Base-by-base conservation (phyloP, 2,329 filamentous ascomycete genomes). In the Fusarium secorum region DNA sequence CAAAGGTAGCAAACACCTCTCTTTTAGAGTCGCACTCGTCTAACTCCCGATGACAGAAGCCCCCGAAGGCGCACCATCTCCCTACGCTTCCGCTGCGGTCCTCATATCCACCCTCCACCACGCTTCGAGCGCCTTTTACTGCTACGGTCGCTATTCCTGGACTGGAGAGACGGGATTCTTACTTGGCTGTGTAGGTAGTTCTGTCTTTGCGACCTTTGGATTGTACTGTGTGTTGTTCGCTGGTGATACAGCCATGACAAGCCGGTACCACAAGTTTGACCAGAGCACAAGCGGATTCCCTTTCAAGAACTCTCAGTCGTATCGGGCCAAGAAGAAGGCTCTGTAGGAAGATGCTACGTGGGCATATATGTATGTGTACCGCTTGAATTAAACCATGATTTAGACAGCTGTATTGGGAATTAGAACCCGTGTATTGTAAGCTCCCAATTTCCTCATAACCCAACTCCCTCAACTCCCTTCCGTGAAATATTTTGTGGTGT, bases 21-120 rank as follows among this genome's bases (percentile, higher is more conserved):
- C 18, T 7, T n/a, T 13, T 32, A 36, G 35, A 26, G 14, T 22
- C 26, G 30, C 24, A 33, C 36, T 18, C 42, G 17, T 38, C 15
- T 45, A 26, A 48, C 60, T 56, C 41, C 36, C 32, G 20, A 26
- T 13, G 42, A 38, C 42, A 67, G 51, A 60, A 77, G 46, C 61
- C 20, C 59, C 64, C 18, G 68, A 82, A 9, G 81, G 84, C 13
- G 81, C 84, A 63, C 84, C 85, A 52, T 87, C 89, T 2, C 89
- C 90, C 3, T 91, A 89, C 78, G 91, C 91, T 9, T 83, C 87
- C 39, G 91, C 92, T 4, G 89, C 88, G 4, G 79, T 94, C 24
- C 84, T 90, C 41, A 81, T 94, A 18, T 91, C 91, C 3, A 87
- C 88, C 0, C 67, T 89, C 6, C 92, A 93, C 82, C 92, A 95